These are phyloP conservation scores for Ajuga chamaepitys DNA, from an alignment of 257 asterid genomes.

Conservation along the genomic window DNA sequence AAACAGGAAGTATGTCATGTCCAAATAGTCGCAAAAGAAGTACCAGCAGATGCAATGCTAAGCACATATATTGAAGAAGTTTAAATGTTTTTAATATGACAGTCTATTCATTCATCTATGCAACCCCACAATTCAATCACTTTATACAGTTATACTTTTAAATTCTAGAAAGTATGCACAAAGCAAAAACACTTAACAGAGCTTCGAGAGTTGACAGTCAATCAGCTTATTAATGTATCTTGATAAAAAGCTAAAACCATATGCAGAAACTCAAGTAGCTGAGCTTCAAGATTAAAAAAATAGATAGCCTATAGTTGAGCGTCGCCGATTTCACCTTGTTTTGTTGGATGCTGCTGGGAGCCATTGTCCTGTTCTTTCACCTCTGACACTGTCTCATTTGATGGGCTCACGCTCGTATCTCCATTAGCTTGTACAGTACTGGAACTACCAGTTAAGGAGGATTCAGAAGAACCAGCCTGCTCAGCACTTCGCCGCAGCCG, in stretches of 20 bases:
- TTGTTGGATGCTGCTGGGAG: constrained; percentile 29
- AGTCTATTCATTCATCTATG: neutral
- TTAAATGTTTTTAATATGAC: neutral
- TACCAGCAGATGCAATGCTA: too few relatives aligned
- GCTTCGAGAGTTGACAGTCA: neutral
- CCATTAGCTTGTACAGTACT: constrained; percentile 42
- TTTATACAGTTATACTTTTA: neutral
- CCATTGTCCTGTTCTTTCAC: constrained; percentile 33
- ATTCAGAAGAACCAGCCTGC: constrained; percentile 32
- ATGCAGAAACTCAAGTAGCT: neutral
- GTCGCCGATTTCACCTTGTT: constrained; percentile 40
- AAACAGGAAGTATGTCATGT: neutral
- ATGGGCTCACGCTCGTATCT: constrained; percentile 25
- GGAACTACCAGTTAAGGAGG: constrained; percentile 32
- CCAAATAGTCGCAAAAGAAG: too few relatives aligned
- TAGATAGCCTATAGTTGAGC: neutral
- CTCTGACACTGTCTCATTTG: constrained; percentile 26
- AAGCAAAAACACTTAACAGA: neutral
- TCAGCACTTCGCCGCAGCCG: constrained; percentile 37
- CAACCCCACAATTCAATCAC: neutral
- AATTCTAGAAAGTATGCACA: neutral
- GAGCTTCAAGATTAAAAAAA: neutral
- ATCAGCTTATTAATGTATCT: neutral
- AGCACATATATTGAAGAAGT: neutral
- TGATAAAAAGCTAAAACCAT: neutral